Evolutionary conservation across 2,329 filamentous ascomycete genomes (phyloP), one percentile per base, ranked within the genome.

Genomic region (Pseudocercospora pini-densiflorae): DNA sequence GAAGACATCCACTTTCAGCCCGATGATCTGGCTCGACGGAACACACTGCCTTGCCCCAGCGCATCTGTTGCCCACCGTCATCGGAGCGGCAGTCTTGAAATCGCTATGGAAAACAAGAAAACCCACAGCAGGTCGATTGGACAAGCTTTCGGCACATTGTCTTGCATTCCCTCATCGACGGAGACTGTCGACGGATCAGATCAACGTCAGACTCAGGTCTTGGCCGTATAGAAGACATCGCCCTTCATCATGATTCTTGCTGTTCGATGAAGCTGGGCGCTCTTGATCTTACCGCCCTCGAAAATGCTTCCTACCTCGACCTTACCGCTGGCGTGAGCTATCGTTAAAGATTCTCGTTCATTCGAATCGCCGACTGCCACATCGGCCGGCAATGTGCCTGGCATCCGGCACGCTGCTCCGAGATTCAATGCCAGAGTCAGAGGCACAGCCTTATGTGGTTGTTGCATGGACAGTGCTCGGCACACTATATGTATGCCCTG

Each of bases 81-180:
- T 40, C 14, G 36, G 14, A 40, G 36, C 36, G 40, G n/a, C 40
- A 19, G 16, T 8, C 40, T 19, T 43, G 14, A 6, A 1, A 43
- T 19, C 40, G 40, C 40, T 86, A 84, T 70, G 84, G 1, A 86
- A 85, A 76, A 73, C 70, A 3, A 77, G 84, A 6, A 76, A 79
- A 36, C 81, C 80, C 80, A 86, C 83, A 12, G 75, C 80, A 23
- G 31, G 12, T 31, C 51, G 24, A 55, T 10, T 33, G 7, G 51
- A 14, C 23, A 31, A 27, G 23, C 27, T 16, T n/a, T 24, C 24
- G 24, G 27, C 51, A 29, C 23, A 19, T 7, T 43, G n/a, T 9
- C 6, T 43, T 8, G 16, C 40, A 6, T 9, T 6, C 8, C 16
- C 7, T 8, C 40, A 19, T 43, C 40, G 16, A 19, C 40, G 40